A percentile compares a stretch with the other conserved stretches of the same genome.
These are phyloP conservation scores for Cucurbita argyrosperma DNA, from an alignment of 306 rosid species.

Conservation along the genomic window DNA sequence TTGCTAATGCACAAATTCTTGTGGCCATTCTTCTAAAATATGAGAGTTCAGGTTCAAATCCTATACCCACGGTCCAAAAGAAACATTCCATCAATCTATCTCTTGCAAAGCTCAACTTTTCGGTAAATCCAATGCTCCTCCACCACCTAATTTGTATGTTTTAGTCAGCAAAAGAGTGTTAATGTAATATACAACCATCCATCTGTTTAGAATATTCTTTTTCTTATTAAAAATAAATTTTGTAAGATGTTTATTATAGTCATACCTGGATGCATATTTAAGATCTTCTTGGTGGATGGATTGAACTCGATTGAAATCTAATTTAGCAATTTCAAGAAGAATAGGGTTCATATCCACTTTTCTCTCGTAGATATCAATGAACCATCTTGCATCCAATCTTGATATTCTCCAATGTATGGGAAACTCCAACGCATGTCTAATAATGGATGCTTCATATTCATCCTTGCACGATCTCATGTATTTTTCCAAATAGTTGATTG, in stretches of 20 bases:
- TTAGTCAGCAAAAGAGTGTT: neutral
- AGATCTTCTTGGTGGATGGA: neutral
- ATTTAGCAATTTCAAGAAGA: neutral
- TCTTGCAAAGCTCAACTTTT: neutral
- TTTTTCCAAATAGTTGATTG: neutral
- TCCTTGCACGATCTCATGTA: neutral
- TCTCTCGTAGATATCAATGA: conserved; percentile 8
- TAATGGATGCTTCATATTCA: neutral
- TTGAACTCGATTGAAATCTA: conserved; percentile 6
- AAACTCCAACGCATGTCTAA: conserved; percentile 12
- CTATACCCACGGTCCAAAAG: conserved; percentile 6
- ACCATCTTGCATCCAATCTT: conserved; percentile 9
- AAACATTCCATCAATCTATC: neutral
- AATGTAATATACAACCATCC: too few relatives aligned
- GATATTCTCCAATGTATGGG: neutral
- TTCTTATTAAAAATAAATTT: too few relatives aligned
- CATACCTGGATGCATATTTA: neutral
- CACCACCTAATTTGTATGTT: neutral
- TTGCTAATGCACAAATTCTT: neutral
- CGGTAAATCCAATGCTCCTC: neutral
- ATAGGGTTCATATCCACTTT: neutral
- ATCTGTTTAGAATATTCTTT: neutral
- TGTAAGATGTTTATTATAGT: too few relatives aligned
- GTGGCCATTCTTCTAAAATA: neutral
- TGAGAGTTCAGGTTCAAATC: neutral